These are phyloP conservation scores for Aquilaria agallochum DNA, from an alignment of 441 rosid species.

Conservation along the genomic window DNA sequence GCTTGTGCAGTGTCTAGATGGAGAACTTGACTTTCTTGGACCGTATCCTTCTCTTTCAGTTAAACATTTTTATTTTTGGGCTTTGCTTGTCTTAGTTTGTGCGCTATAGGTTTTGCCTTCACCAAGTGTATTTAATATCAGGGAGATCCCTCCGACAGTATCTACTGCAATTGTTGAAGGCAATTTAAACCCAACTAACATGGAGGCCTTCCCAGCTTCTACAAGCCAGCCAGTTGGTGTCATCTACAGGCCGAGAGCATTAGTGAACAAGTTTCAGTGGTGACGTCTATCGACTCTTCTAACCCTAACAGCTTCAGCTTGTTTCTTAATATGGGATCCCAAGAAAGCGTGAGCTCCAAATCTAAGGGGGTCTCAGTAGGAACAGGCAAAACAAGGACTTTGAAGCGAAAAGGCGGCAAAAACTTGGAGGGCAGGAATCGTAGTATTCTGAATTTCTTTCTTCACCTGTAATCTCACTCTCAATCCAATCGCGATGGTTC, in stretches of 20 bases:
- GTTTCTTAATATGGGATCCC: conserved; percentile 24
- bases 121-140: conserved; percentile 28
- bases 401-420: conserved; percentile 26
- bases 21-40: conserved; percentile 79
- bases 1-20: conserved; percentile 39
- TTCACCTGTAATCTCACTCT: conserved; percentile 25
- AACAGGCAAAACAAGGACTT: conserved; percentile 25
- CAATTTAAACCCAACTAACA: conserved; percentile 50
- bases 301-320: conserved; percentile 2
- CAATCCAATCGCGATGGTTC: too few species aligned
- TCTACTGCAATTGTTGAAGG: conserved; percentile 81
- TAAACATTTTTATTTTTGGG: conserved; percentile 3
- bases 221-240: conserved; percentile 18
- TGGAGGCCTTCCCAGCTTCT: conserved; percentile 58
- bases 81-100: background rate
- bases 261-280: conserved; percentile 30
- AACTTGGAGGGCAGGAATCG: conserved; percentile 24
- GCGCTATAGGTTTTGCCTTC: conserved; percentile 23
- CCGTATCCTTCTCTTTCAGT: conserved; percentile 66
- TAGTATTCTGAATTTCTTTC: conserved; percentile 63
- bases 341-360: conserved; percentile 41
- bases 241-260: conserved; percentile 13
- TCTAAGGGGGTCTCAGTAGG: conserved; percentile 27
- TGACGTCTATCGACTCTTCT: conserved; percentile 26
- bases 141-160: conserved; percentile 66